Conservation (phyloP, 2,329 filamentous ascomycete species). For the Fusarium oligoseptatum region DNA sequence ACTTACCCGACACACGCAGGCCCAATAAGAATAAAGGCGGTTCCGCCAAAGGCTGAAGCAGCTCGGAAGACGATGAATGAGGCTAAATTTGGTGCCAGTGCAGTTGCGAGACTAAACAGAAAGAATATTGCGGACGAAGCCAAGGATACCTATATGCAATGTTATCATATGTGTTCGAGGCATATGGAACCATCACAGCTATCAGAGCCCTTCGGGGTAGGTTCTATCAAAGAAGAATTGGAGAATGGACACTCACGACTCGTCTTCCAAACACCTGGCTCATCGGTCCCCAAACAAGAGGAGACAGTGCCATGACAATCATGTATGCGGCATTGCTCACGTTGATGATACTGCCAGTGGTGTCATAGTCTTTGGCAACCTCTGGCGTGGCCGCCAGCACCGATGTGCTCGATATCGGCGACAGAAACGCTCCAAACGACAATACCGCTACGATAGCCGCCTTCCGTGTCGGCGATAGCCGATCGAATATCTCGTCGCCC, state of each 20-base stretch:
- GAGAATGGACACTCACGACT: constrained; percentile 57
- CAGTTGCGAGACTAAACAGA: constrained; percentile 78
- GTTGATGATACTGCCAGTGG: constrained; percentile 78
- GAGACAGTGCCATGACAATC: constrained; percentile 78
- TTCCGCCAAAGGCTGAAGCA: constrained; percentile 81
- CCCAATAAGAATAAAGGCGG: constrained; percentile 79
- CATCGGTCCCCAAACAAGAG: constrained; percentile 79
- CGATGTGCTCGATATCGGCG: constrained; percentile 80
- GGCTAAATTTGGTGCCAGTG: constrained; percentile 77
- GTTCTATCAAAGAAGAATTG: neutral
- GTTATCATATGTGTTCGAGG: neutral
- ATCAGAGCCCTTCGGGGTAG: neutral
- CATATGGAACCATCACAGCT: neutral
- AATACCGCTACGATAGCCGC: constrained; percentile 75
- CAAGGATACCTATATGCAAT: constrained; percentile 55
- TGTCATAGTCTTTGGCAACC: constrained; percentile 74
- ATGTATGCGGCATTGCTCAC: constrained; percentile 82
- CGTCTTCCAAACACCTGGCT: constrained; percentile 74
- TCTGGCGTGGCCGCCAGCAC: constrained; percentile 81
- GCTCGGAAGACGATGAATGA: constrained; percentile 82
- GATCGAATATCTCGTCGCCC: constrained; percentile 72
- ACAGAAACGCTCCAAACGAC: constrained; percentile 81
- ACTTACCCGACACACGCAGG: constrained; percentile 74
- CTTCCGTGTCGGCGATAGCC: constrained; percentile 73
- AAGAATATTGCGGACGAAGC: constrained; percentile 74